Evolutionary conservation across 257 asterid genomes (phyloP).

Genomic region (Scutellaria minor): DNA sequence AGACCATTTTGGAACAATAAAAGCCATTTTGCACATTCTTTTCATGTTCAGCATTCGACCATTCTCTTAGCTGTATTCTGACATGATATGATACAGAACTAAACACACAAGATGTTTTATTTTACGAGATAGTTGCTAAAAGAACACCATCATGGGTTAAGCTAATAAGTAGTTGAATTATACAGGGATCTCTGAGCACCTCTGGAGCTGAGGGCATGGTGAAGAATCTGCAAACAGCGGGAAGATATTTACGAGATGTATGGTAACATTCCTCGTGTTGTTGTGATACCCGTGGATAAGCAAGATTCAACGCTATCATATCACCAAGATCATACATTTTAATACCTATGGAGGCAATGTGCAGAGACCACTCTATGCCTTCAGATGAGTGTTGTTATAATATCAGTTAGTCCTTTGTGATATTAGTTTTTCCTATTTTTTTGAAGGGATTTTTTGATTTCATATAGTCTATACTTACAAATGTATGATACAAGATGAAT

Average conservation of each 20-base stretch:
- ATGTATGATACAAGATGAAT: conserved; percentile 21
- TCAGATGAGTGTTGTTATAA: conserved; percentile 32
- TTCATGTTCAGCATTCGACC: neutral
- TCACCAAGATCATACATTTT: conserved; percentile 20
- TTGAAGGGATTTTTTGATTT: conserved; percentile 15
- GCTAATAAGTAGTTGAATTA: conserved; percentile 24
- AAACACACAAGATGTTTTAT: no score
- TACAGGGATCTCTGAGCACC: conserved; percentile 78
- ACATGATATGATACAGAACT: no score
- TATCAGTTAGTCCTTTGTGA: conserved; percentile 18
- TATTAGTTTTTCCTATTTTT: conserved; percentile 1
- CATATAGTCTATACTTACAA: conserved; percentile 30
- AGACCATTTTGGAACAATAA: neutral
- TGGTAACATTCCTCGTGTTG: conserved; percentile 50
- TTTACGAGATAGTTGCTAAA: neutral
- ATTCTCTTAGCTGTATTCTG: neutral
- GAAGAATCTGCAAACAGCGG: conserved; percentile 77
- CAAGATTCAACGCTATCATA: neutral
- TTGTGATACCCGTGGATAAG: neutral
- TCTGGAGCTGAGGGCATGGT: conserved; percentile 77
- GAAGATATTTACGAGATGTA: conserved; percentile 86
- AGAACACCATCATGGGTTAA: neutral
- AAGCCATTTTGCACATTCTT: conserved; percentile 1
- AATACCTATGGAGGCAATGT: conserved; percentile 35
- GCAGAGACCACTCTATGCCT: conserved; percentile 32